These are phyloP conservation scores for Fusarium nanum DNA, from an alignment of 2,329 filamentous ascomycete genomes.

Conservation along the genomic window DNA sequence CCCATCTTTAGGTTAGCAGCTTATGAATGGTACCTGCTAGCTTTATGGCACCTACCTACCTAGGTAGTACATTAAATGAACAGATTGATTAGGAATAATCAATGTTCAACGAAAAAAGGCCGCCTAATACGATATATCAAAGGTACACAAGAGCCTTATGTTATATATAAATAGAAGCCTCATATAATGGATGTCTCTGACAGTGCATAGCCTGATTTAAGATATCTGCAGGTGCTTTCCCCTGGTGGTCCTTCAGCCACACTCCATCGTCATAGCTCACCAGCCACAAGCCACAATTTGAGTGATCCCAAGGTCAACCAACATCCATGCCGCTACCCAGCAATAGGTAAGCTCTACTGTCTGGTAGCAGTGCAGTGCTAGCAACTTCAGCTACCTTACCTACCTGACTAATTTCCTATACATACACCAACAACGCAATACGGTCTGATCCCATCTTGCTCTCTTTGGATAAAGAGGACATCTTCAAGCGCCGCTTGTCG, in stretches of 20 bases:
- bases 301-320: conserved; percentile 24
- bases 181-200: background rate
- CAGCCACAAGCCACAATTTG: conserved; percentile 7
- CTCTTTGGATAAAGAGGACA: background rate
- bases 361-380: conserved; percentile 17
- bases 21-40: background rate
- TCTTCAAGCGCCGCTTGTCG: conserved; percentile 4
- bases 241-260: conserved; percentile 23
- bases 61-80: background rate
- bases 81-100: background rate
- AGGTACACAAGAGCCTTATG: background rate
- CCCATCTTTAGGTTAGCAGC: background rate
- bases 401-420: conserved; percentile 2
- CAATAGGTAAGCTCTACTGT: conserved; percentile 29
- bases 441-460: conserved; percentile 2
- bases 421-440: conserved; percentile 1
- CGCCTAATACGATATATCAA: background rate
- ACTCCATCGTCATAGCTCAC: conserved; percentile 28
- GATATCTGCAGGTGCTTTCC: background rate
- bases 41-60: background rate
- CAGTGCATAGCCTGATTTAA: background rate
- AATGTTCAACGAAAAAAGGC: background rate
- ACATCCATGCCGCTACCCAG: conserved; percentile 15
- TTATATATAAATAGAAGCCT: background rate
- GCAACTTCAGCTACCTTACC: conserved; percentile 22